These are phyloP conservation scores for Pseudogymnoascus sp. DNA, from an alignment of 2,329 filamentous ascomycete genomes.

Conservation along the genomic window DNA sequence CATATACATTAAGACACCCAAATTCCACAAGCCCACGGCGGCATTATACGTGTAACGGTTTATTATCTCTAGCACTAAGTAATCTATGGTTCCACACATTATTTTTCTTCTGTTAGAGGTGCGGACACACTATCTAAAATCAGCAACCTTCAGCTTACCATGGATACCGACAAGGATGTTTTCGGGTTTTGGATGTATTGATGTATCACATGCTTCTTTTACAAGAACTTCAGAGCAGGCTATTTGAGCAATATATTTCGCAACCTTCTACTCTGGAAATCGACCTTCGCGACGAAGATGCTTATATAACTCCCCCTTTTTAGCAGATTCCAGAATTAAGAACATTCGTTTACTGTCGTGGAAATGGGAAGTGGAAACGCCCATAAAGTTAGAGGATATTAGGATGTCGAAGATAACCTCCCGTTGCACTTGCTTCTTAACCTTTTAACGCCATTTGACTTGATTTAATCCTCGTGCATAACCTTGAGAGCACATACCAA, in stretches of 20 bases:
- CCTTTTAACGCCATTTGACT: constrained; percentile 42
- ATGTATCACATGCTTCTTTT: constrained; percentile 91
- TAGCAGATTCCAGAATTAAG: constrained; percentile 65
- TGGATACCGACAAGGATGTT: constrained; percentile 84
- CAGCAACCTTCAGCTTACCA: constrained; percentile 87
- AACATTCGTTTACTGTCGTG: constrained; percentile 69
- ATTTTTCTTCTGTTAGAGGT: constrained; percentile 90
- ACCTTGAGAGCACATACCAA: too few relatives aligned
- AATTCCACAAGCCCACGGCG: constrained; percentile 92
- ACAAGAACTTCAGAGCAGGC: constrained; percentile 85
- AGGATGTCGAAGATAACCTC: constrained; percentile 66
- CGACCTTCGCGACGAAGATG: constrained; percentile 61
- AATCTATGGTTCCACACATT: constrained; percentile 97
- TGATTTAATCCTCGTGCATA: constrained; percentile 37
- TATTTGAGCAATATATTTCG: constrained; percentile 70
- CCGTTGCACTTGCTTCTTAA: constrained; percentile 66
- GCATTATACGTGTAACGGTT: constrained; percentile 87
- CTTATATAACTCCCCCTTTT: constrained; percentile 67
- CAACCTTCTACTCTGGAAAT: constrained; percentile 66
- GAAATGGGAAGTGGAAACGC: constrained; percentile 61
- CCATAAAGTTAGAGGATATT: constrained; percentile 65
- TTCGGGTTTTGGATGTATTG: constrained; percentile 80
- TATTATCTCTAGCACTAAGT: constrained; percentile 96
- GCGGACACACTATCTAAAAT: constrained; percentile 99
- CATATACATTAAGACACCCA: constrained; percentile 69